A percentile compares a stretch with the other conserved stretches of the same genome.
phyloP scores from a whole-genome alignment of 495 filamentous ascomycete genomes.

The Penicillium odoratum region DNA sequence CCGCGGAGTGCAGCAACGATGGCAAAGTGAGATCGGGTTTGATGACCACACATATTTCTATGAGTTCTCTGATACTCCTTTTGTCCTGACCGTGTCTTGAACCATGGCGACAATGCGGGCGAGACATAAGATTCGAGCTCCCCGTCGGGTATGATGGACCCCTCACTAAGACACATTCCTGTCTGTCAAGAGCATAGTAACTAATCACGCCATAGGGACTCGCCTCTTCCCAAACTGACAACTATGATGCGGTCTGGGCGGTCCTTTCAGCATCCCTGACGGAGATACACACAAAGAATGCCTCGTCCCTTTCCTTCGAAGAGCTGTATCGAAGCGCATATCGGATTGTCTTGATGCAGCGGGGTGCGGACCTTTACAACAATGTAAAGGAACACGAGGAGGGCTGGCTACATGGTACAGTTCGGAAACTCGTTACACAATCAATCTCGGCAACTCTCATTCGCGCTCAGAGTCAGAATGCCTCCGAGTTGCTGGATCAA shows the following conservation, averaged over 20 bases:
- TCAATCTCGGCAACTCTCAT: slow-evolving; percentile 63
- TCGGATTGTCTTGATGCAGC: slow-evolving; percentile 85
- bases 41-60: neutral
- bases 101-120: slow-evolving; percentile 65
- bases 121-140: slow-evolving; percentile 69
- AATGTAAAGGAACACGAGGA: slow-evolving; percentile 76
- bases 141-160: slow-evolving; percentile 57
- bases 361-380: slow-evolving; percentile 81
- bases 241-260: slow-evolving; percentile 82
- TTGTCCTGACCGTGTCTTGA: slow-evolving; percentile 15
- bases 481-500: slow-evolving; percentile 48
- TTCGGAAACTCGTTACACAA: slow-evolving; percentile 61
- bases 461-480: slow-evolving; percentile 34
- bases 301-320: slow-evolving; percentile 88
- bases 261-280: slow-evolving; percentile 69
- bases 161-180: neutral
- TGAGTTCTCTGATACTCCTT: slow-evolving; percentile 1
- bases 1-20: slow-evolving; percentile 21
- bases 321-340: slow-evolving; percentile 95
- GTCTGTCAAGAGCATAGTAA: neutral
- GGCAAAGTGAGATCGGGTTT: neutral
- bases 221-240: slow-evolving; percentile 53
- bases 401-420: slow-evolving; percentile 69
- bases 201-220: slow-evolving; percentile 51
- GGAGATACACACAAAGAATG: slow-evolving; percentile 92